Evolutionary conservation across 139 green algal species (phyloP), one percentile per base, ranked within the genome.

Genomic region (Protoeuglena noctilucae): DNA sequence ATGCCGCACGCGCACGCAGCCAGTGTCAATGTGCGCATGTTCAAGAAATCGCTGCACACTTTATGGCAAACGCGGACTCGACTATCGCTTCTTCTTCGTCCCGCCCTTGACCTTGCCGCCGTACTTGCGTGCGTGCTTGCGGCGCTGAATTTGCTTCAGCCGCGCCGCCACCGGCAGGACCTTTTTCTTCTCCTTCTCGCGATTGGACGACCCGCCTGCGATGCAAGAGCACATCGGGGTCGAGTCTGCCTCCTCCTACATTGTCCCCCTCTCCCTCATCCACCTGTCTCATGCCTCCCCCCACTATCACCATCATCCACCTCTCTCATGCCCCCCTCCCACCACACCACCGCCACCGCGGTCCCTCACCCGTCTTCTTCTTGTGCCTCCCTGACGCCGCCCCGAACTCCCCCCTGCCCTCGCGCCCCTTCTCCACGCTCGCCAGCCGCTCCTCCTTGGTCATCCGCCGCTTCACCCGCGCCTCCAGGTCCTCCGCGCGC

Each of bases 131-230:
- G 41, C 34, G 26, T 77, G 61, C 7, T 66, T 65, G 18, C 61
- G 34, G 34, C 34, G 34, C 9, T 43, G 56, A 17, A 86, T 62
- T 71, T 87, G 79, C 46, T 65, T 51, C 17, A 79, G 57, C 16
- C 83, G 73, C 24, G 84, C 89, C n/a, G 71, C 80, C 28, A 88
- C 54, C 2, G 89, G 89, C 72, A 95, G 72, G 5, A 54, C 57
- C 79, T 94, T 93, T 30, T 53, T 62, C 53, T 86, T 87, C 53
- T 85, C 69, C 76, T 97, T 95, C 73, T 97, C 66, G 19, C 67
- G 66, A 68, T 97, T 94, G 53, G 64, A 86, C 21, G 80, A 61
- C 34, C 34, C 34, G 9, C 9, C 34, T 19, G 87, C n/a, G n/a
- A n/a, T n/a, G n/a, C n/a, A n/a, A n/a, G n/a, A n/a, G n/a, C n/a